phyloP scores from a whole-genome alignment of 2,329 filamentous ascomycete species.

The Venturia aucupariae region DNA sequence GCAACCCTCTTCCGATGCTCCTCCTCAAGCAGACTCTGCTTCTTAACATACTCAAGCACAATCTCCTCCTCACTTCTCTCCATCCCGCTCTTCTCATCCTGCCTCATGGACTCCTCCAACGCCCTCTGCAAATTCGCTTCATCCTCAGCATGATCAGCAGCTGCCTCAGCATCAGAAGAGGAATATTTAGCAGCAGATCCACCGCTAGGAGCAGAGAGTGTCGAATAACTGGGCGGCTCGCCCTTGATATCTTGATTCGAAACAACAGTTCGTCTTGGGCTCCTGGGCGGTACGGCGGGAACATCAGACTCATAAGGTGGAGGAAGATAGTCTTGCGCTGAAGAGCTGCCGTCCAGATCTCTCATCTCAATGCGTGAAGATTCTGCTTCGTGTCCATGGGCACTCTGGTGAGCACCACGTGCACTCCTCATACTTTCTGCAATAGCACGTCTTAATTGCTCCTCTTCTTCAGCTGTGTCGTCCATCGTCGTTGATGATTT shows the following conservation, averaged over 20 bases:
- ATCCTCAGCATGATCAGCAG: conserved; percentile 20
- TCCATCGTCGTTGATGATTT: conserved; percentile 15
- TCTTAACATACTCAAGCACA: conserved; percentile 67
- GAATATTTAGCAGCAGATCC: conserved; percentile 10
- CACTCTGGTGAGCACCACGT: conserved; percentile 14
- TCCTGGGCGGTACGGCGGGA: conserved; percentile 7
- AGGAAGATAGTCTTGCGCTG: background rate
- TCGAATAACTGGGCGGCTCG: conserved; percentile 6
- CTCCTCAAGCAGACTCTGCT: conserved; percentile 64
- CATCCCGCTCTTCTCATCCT: conserved; percentile 24
- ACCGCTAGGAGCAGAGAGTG: conserved; percentile 15
- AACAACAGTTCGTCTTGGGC: conserved; percentile 3
- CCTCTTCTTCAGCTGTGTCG: conserved; percentile 31
- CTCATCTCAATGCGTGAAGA: conserved; percentile 11
- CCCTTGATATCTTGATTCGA: conserved; percentile 9
- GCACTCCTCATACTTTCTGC: conserved; percentile 29
- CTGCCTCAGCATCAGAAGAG: background rate
- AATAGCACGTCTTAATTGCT: conserved; percentile 42
- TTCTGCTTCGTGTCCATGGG: conserved; percentile 15
- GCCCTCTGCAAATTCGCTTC: conserved; percentile 29
- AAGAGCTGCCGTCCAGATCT: conserved; percentile 16
- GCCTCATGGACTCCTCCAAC: conserved; percentile 26
- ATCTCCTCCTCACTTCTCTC: conserved; percentile 58
- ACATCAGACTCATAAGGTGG: background rate
- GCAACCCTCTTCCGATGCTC: conserved; percentile 26